These are phyloP conservation scores for Flueggea neowawraea DNA, from an alignment of 441 rosid species.

Conservation along the genomic window DNA sequence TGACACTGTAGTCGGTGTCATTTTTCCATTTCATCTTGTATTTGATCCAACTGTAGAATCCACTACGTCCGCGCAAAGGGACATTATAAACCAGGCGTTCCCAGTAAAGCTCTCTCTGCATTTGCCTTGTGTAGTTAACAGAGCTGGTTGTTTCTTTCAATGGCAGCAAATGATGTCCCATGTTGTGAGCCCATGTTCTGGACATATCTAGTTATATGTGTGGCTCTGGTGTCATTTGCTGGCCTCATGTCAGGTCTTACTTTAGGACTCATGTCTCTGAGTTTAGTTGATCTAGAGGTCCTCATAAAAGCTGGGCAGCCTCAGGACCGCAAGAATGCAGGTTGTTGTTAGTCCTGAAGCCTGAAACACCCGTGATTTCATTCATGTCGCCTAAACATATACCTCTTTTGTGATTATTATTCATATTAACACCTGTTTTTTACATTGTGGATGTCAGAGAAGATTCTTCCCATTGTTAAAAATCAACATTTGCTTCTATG, in stretches of 20 bases:
- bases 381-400: too few species aligned
- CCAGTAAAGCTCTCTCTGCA: too few species aligned
- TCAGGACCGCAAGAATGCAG: constrained; percentile 54
- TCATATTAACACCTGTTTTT: neutral
- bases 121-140: too few species aligned
- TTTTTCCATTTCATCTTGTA: constrained; percentile 10
- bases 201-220: constrained; percentile 43
- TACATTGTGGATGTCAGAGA: constrained; percentile 36
- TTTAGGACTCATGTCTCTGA: constrained; percentile 79
- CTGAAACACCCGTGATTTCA: too few species aligned
- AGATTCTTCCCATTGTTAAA: constrained; percentile 61
- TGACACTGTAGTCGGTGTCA: constrained; percentile 35
- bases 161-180: too few species aligned
- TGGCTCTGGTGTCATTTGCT: constrained; percentile 53
- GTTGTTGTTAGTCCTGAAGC: constrained; percentile 17
- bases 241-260: constrained; percentile 80
- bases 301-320: constrained; percentile 65
- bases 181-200: constrained; percentile 5
- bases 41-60: neutral
- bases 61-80: too few species aligned
- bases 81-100: too few species aligned
- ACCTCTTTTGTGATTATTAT: neutral
- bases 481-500: constrained; percentile 70
- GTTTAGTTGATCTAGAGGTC: constrained; percentile 73
- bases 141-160: too few species aligned